Base-by-base conservation (phyloP, 352 stramenopile genomes). In the Phytopythium sindhum region DNA sequence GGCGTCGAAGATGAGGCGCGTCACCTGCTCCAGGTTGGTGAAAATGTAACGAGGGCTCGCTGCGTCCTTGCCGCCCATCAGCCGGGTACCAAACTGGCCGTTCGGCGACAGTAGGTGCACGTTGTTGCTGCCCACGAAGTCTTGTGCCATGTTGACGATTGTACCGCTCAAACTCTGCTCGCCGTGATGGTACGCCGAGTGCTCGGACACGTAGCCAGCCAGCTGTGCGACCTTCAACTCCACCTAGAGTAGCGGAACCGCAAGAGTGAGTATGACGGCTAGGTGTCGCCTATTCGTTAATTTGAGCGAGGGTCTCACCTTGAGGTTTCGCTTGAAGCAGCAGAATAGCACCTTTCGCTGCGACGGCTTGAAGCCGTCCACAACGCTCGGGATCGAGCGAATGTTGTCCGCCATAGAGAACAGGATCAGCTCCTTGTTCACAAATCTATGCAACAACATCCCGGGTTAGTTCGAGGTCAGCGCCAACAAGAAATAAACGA, bases 41-140 rank as follows among this genome's bases (percentile, higher is more conserved):
- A 97, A 98, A 68, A 98, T 97, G 60, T 98, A 98, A 94, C 94
- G 89, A 82, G 92, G 69, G 33, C 85, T 96, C 41, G 94, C 91
- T 0, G 91, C 77, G 81, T 99, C 98, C 70, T 98, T 98, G 52
- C 98, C 98, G 50, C 98, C 97, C 68, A 97, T 91, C 24, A 99
- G 76, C 50, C 98, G 85, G 39, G 96, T 98, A 78, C 97, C 97
- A 61, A 99, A 99, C 73, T 99, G 97, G 63, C 97, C 97, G 45
- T 91, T 96, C 5, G 97, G 97, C 5, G 88, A 93, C 19, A 99
- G 75, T 12, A 99, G 80, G 61, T 98, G 96, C 12, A 99, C 83
- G 74, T 99, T 99, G 77, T 99, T 99, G 60, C 96, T 98, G 26
- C 97, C 97, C 29, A 99, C 95, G 75, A 98, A 99, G 73, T 99